phyloP scores from a whole-genome alignment of 164 flowering plant genomes.

The Dillenia turbinata region DNA sequence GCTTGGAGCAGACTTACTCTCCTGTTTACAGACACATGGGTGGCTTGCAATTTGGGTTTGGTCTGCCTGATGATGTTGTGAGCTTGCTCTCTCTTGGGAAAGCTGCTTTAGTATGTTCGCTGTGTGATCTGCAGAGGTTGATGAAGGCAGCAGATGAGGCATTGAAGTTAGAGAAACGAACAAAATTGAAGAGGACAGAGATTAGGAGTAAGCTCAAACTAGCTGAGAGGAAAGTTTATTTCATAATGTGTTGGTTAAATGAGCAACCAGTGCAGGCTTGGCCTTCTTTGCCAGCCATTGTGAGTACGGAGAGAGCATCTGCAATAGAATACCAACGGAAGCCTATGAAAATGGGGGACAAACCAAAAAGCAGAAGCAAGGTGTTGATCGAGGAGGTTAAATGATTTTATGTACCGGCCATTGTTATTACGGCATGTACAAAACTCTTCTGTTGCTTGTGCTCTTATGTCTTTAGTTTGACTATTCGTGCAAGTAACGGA shows the following conservation, averaged over 20 bases:
- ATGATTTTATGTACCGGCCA: neutral
- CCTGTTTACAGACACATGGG: constrained; percentile 63
- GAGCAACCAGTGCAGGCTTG: constrained; percentile 72
- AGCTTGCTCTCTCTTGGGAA: constrained; percentile 45
- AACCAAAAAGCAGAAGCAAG: constrained; percentile 27
- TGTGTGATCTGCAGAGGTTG: constrained; percentile 63
- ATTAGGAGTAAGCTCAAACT: constrained; percentile 50
- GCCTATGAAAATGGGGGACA: constrained; percentile 4
- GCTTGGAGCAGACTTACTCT: constrained; percentile 81
- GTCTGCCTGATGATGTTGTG: constrained; percentile 54
- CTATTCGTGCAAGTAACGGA: too few species aligned
- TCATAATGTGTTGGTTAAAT: constrained; percentile 83
- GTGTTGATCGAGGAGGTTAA: constrained; percentile 55
- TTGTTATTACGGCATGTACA: neutral
- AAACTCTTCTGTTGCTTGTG: too few species aligned
- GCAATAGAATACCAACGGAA: constrained; percentile 16
- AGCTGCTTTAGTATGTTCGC: constrained; percentile 54
- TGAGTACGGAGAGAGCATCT: constrained; percentile 48
- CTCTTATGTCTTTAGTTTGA: too few species aligned
- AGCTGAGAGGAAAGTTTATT: constrained; percentile 63
- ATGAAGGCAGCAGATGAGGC: constrained; percentile 49
- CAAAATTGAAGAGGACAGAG: constrained; percentile 33
- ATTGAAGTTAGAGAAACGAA: constrained; percentile 40
- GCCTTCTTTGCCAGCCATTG: constrained; percentile 55
- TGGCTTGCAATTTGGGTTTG: constrained; percentile 61